Evolutionary conservation across 2,329 filamentous ascomycete genomes (phyloP), one percentile per base, ranked within the genome.

Genomic region (Fusarium newnesense): DNA sequence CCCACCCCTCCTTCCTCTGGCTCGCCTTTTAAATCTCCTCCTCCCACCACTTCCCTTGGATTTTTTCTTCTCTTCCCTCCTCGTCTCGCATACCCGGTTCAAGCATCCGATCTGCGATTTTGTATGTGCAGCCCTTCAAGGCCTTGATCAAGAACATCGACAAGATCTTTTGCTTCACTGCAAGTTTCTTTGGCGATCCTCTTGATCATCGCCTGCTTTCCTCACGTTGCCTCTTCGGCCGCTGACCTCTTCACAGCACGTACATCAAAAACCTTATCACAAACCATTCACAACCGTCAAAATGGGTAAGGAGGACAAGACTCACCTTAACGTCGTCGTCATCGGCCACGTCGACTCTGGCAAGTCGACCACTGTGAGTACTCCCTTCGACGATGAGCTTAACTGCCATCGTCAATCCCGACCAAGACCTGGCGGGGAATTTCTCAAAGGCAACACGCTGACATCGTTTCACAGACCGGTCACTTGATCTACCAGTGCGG

Each of bases 401-500:
- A 57, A 46, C 30, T 46, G 32, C 32, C 50, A 43, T 44, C 53
- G 56, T 43, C 40, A 43, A 62, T 63, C 72, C 73, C 60, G 71
- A 46, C 50, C 74, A 63, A 16, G 6, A 70, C 30, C 18, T 57
- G 54, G 42, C 34, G 72, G 64, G 73, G 72, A 44, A 34, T 30
- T 28, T 9, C 7, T 24, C 11, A 21, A 9, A 40, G 16, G 34
- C 43, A 62, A 30, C 1, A 66, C 74, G 69, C 77, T 77, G 65
- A 81, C 70, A 80, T 70, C 80, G 73, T 78, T 79, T 19, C 78
- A 81, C 80, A 86, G 85, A 93, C 87, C 81, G 91, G 92, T 87
- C 92, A 96, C 90, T 92, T 99, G 92, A 98, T 99, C 94, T 98
- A 98, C 95, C 96, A 99, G 93, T 98, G 96, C 91, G 96, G 96